Conservation (phyloP, 805 yeast species). For the Barnettozyma sucrosica region DNA sequence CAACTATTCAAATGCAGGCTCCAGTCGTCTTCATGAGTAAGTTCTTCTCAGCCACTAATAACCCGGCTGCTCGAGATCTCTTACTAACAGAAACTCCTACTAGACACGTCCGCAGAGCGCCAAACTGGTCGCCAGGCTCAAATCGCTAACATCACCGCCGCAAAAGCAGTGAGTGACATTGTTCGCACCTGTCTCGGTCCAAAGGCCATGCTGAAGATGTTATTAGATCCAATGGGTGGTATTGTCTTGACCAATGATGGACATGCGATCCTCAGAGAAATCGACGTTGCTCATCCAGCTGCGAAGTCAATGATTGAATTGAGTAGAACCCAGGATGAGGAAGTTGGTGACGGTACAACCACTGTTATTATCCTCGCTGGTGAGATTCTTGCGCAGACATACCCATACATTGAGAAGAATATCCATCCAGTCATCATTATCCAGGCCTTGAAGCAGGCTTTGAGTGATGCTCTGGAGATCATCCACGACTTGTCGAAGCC, state of each 20-base stretch:
- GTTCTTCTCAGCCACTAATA: too few relatives aligned
- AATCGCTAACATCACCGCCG: slow-evolving; percentile 94
- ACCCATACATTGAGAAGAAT: slow-evolving; percentile 89
- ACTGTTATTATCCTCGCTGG: slow-evolving; percentile 96
- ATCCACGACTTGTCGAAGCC: slow-evolving; percentile 79
- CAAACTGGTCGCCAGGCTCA: slow-evolving; percentile 98
- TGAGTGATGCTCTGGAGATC: slow-evolving; percentile 83
- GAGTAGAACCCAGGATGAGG: slow-evolving; percentile 96
- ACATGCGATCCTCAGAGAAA: slow-evolving; percentile 95
- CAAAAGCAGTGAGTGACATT: slow-evolving; percentile 98
- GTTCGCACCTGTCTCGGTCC: slow-evolving; percentile 98
- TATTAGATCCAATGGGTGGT: slow-evolving; percentile 91
- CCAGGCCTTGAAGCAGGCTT: slow-evolving; percentile 87
- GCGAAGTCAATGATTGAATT: slow-evolving; percentile 98
- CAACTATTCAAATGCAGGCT: slow-evolving; percentile 61
- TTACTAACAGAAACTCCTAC: background rate
- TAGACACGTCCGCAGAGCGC: slow-evolving; percentile 79
- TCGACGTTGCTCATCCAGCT: slow-evolving; percentile 97
- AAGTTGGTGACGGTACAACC: slow-evolving; percentile 98
- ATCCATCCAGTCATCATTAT: slow-evolving; percentile 96
- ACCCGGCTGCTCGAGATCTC: too few relatives aligned
- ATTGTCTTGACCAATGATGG: slow-evolving; percentile 97
- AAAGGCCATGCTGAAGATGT: slow-evolving; percentile 97
- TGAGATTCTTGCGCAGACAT: slow-evolving; percentile 91
- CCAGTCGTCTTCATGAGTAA: slow-evolving; percentile 72